These are phyloP conservation scores for Trichoderma cornu-damae DNA, from an alignment of 2,329 filamentous ascomycete species.

Conservation along the genomic window DNA sequence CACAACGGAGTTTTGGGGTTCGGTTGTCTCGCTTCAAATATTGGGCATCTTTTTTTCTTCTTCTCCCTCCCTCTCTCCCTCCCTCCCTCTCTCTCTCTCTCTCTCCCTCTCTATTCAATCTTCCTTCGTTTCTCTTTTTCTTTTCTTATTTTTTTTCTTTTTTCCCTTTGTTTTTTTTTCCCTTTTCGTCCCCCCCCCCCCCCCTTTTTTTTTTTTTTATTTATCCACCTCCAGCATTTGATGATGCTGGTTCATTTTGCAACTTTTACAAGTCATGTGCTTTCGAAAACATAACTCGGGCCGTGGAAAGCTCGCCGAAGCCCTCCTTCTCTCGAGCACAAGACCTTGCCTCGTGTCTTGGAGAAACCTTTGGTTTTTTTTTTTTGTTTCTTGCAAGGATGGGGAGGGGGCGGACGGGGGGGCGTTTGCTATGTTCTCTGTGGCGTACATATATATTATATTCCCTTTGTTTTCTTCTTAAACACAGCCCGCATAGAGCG, in stretches of 20 bases:
- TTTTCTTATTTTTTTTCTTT: not conserved
- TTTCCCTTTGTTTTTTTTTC: too few species aligned
- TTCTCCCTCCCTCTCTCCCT: not conserved
- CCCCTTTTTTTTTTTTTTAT: too few species aligned
- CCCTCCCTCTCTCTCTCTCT: not conserved
- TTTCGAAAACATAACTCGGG: not conserved
- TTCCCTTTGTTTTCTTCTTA: slow-evolving; percentile 2
- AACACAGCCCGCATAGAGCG: slow-evolving; percentile 3
- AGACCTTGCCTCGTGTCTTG: not conserved
- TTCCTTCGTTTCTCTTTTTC: not conserved
- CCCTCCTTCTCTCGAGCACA: not conserved
- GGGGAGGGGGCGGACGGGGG: too few species aligned
- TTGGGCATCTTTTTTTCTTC: slow-evolving; percentile 3
- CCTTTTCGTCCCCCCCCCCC: not conserved
- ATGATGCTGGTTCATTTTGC: slow-evolving; percentile 20
- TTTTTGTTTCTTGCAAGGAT: not conserved
- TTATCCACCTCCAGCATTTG: slow-evolving; percentile 18
- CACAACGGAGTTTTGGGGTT: slow-evolving; percentile 30
- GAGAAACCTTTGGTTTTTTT: not conserved
- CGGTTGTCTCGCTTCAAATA: slow-evolving; percentile 23
- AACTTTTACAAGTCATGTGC: not conserved
- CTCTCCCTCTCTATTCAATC: not conserved
- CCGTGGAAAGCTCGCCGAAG: not conserved
- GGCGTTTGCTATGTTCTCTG: not conserved
- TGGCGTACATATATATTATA: slow-evolving; percentile 11